Evolutionary conservation across 78 protist genomes (phyloP), one percentile per base, ranked within the genome.

Genomic region (Andalucia godoyi): DNA sequence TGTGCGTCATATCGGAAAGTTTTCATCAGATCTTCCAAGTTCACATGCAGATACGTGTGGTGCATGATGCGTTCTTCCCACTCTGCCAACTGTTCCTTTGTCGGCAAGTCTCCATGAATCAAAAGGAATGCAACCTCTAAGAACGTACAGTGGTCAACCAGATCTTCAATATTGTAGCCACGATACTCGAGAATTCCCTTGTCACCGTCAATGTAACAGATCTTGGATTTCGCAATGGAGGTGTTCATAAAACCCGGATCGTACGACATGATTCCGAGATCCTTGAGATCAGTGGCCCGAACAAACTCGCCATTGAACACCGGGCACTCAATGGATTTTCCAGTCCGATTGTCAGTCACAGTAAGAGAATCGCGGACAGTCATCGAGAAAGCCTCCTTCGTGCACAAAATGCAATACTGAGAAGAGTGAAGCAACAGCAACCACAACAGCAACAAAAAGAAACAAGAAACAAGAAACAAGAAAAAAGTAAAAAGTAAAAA

Each of bases 1-100:
- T 83, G 89, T 18, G 89, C 84, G 70, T 83, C 85, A 70, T 83
- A 72, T 15, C 89, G 63, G 47, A 78, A 78, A 29, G 67, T 41
- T 53, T 69, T 39, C 78, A 83, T 73, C 51, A 78, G 41, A 4
- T 36, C 38, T 50, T 57, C 46, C 49, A 78, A 37, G 79, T 83
- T 62, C 59, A 74, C 83, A 42, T 77, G 84, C 40, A 83, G 37
- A 37, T 47, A 73, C 13, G 85, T 74, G 68, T 78, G 86, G 2
- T 45, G 39, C 82, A 70, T 74, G 54, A 83, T 50, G n/a, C 52
- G 51, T 32, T 25, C 41, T 13, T 10, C 9, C 51, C n/a, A 73
- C n/a, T 6, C 15, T 33, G 25, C 65, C 15, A 47, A 39, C 52
- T 62, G 66, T 6, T 70, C 58, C 27, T 59, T 9, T 8, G 34